Evolutionary conservation across 805 yeast genomes (phyloP).

Genomic region (Cyberlindnera mrakii): DNA sequence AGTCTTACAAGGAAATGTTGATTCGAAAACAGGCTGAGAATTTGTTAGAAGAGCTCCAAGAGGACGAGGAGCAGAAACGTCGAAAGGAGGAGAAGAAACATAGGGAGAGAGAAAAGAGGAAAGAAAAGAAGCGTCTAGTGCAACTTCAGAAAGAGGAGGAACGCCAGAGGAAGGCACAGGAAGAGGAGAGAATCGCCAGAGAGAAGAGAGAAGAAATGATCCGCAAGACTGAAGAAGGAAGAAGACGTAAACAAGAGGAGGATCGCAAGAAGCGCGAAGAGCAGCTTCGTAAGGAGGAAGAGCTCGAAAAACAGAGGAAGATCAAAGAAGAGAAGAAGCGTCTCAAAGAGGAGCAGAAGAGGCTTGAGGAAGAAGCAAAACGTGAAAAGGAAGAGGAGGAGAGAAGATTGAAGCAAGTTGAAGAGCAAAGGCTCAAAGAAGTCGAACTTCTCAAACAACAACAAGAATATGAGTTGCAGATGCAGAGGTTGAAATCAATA

Average conservation of each 20-base stretch:
- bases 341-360: conserved; percentile 33
- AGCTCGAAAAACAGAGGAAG: conserved; percentile 30
- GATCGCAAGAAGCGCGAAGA: conserved; percentile 37
- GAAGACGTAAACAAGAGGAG: conserved; percentile 31
- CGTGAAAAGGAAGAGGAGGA: conserved; percentile 19
- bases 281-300: conserved; percentile 30
- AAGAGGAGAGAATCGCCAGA: conserved; percentile 33
- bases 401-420: conserved; percentile 2
- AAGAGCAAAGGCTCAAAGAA: neutral
- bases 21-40: conserved; percentile 68
- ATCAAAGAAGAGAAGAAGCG: conserved; percentile 23
- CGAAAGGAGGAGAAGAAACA: conserved; percentile 62
- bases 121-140: conserved; percentile 59
- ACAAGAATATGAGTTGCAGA: neutral
- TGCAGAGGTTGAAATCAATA: neutral
- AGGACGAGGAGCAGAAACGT: conserved; percentile 58
- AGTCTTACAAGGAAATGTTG: conserved; percentile 71
- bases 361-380: conserved; percentile 27
- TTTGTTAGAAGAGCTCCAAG: conserved; percentile 63
- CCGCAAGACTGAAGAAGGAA: conserved; percentile 38
- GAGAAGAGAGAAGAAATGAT: conserved; percentile 31
- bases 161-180: conserved; percentile 36
- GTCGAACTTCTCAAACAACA: neutral
- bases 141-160: conserved; percentile 54
- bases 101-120: conserved; percentile 52